phyloP scores from a whole-genome alignment of 768 basidiomycete genomes.

The Lentinula guzmanii region DNA sequence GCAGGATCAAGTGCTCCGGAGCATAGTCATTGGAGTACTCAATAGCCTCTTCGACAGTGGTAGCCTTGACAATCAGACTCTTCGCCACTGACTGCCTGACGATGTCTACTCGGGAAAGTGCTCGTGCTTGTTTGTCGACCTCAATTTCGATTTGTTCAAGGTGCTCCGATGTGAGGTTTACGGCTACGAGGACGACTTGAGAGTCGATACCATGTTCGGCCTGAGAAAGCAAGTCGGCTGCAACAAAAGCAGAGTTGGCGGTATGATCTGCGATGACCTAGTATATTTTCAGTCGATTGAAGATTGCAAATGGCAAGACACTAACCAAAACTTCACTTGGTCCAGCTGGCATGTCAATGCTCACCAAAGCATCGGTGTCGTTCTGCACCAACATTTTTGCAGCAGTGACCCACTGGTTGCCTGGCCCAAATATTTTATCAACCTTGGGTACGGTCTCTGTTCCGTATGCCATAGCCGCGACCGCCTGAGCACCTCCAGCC shows the following conservation, averaged over 20 bases:
- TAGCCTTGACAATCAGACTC: slow-evolving; percentile 79
- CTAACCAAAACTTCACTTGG: slow-evolving; percentile 95
- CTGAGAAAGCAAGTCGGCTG: slow-evolving; percentile 94
- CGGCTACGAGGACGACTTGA: slow-evolving; percentile 89
- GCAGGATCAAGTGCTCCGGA: slow-evolving; percentile 94
- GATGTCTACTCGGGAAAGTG: slow-evolving; percentile 85
- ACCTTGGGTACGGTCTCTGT: slow-evolving; percentile 95
- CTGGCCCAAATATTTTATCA: slow-evolving; percentile 98
- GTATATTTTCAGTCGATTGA: neutral
- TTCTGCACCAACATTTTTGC: slow-evolving; percentile 99
- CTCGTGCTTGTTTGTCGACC: slow-evolving; percentile 82
- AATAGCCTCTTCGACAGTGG: slow-evolving; percentile 69
- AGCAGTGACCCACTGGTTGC: slow-evolving; percentile 99
- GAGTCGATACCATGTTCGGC: slow-evolving; percentile 98
- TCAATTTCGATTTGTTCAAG: slow-evolving; percentile 76
- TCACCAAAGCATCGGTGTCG: slow-evolving; percentile 92
- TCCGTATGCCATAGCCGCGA: slow-evolving; percentile 95
- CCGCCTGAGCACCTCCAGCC: slow-evolving; percentile 95
- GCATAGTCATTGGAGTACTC: slow-evolving; percentile 96
- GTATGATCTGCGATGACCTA: slow-evolving; percentile 94
- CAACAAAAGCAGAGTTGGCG: slow-evolving; percentile 84
- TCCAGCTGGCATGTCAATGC: slow-evolving; percentile 99
- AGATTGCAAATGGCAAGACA: slow-evolving; percentile 12
- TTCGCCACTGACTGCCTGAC: slow-evolving; percentile 83
- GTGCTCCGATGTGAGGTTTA: slow-evolving; percentile 56